Evolutionary conservation across 495 filamentous ascomycete species (phyloP).

Genomic region (Podospora fimiseda): DNA sequence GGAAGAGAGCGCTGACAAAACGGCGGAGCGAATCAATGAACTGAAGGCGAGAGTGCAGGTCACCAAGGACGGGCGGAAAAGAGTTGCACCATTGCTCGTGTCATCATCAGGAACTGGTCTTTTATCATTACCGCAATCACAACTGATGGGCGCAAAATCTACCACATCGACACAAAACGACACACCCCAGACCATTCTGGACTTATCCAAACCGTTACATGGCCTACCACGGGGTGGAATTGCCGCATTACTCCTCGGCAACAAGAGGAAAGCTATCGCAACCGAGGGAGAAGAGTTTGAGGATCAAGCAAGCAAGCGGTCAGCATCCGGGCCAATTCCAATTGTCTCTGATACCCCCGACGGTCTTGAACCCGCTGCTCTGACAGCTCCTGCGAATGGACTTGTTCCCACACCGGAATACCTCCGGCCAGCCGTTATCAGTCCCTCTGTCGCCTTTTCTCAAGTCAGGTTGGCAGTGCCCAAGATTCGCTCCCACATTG

Average conservation of each 20-base stretch:
- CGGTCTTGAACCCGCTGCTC: constrained; percentile 62
- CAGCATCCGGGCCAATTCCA: constrained; percentile 59
- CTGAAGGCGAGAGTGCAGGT: constrained; percentile 87
- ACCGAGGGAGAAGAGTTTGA: constrained; percentile 59
- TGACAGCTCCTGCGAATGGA: constrained; percentile 48
- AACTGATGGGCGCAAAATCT: constrained; percentile 65
- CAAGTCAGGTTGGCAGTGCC: constrained; percentile 88
- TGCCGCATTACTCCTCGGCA: constrained; percentile 76
- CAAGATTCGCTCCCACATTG: constrained; percentile 73
- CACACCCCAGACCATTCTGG: constrained; percentile 75
- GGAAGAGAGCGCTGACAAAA: constrained; percentile 48
- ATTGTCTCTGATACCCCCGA: constrained; percentile 72
- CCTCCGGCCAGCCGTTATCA: constrained; percentile 79
- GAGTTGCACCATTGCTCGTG: constrained; percentile 85
- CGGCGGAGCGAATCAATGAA: constrained; percentile 61
- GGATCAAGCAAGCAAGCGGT: constrained; percentile 56
- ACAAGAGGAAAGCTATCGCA: constrained; percentile 75
- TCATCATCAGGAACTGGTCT: constrained; percentile 77
- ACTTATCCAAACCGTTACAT: constrained; percentile 91
- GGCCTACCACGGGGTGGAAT: constrained; percentile 88
- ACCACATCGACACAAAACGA: constrained; percentile 59
- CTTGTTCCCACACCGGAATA: constrained; percentile 74
- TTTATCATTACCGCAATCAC: constrained; percentile 79
- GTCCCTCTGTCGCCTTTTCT: constrained; percentile 69
- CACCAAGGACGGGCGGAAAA: constrained; percentile 95